Base-by-base conservation (phyloP, 2,329 filamentous ascomycete genomes). In the Monilinia aucupariae region DNA sequence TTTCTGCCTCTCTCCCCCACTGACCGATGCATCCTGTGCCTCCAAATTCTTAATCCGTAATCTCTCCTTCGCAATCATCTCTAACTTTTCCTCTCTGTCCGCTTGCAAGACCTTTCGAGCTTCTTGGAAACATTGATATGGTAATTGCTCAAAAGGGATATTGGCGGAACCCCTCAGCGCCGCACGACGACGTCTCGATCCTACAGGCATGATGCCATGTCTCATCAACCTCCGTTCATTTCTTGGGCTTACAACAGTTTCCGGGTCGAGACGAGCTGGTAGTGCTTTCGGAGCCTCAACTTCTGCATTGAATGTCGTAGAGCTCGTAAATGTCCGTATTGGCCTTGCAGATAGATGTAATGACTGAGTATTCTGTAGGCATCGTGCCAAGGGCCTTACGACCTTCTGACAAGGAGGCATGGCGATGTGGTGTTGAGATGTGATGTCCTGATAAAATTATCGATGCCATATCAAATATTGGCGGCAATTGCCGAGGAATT, bases 51-150 rank as follows among this genome's bases (percentile, higher is more conserved):
- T 82, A 72, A 99, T 89, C 75, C 87, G 85, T 64, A 81, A 81
- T 58, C 86, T 78, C 76, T 91, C 85, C 34, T 76, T 80, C 58
- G 84, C 78, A 64, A 99, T 93, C 71, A 87, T 80, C 65, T 81
- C 78, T 58, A 97, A 71, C 79, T 96, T 97, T 77, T 93, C 84
- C 68, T 86, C 80, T 48, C 93, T 85, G 75, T 99, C 94, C 61
- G 84, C 85, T 60, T 86, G 82, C 62, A 99, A 80, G 55, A 97
- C 78, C 74, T 91, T 90, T 67, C 92, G 85, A 48, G 94, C 94
- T 78, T 97, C 92, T 78, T 99, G 94, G 79, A 97, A 99, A 77
- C 91, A 94, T 81, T 97, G 93, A 78, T 96, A 99, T 22, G 94
- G 94, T 69, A 99, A 80, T 74, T 93, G 89, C 79, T 96, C 91